phyloP scores from a whole-genome alignment of 176 grass and related monocot genomes.

The Ampelocalamus luodianensis region DNA sequence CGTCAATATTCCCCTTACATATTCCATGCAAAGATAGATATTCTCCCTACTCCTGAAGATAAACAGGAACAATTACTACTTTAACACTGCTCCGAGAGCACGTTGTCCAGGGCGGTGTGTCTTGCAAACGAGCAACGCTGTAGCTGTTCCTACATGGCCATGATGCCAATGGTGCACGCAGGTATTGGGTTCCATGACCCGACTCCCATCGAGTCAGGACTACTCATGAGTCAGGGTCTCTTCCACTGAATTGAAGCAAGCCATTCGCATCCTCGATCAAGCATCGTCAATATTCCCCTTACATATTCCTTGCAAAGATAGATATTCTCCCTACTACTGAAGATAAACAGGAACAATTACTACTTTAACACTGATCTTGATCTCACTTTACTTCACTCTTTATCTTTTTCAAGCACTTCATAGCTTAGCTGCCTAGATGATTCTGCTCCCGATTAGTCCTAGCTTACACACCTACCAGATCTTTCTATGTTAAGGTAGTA shows the following conservation, averaged over 20 bases:
- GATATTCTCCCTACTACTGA: neutral
- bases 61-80: slow-evolving; percentile 41
- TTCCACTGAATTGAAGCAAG: neutral
- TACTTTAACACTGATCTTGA: slow-evolving; percentile 21
- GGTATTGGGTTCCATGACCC: neutral
- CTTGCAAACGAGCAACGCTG: neutral
- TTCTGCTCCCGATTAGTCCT: slow-evolving; percentile 34
- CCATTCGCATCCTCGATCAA: neutral
- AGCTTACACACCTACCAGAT: slow-evolving; percentile 27
- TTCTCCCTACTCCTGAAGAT: slow-evolving; percentile 33
- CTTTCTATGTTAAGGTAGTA: slow-evolving; percentile 2
- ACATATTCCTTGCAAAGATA: slow-evolving; percentile 35
- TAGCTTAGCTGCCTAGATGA: slow-evolving; percentile 11
- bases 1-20: slow-evolving; percentile 24
- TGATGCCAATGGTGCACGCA: neutral
- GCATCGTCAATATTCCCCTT: slow-evolving; percentile 16
- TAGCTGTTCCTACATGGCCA: neutral
- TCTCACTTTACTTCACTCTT: slow-evolving; percentile 18
- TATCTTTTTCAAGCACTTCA: slow-evolving; percentile 24
- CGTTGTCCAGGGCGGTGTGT: too few relatives aligned
- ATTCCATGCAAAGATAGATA: slow-evolving; percentile 24
- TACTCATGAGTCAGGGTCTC: neutral
- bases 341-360: slow-evolving; percentile 50
- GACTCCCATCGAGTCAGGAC: neutral
- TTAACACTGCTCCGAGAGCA: too few relatives aligned